Evolutionary conservation across 257 asterid species (phyloP), one percentile per base, ranked within the genome.

Genomic region (Forsythia viridissima): DNA sequence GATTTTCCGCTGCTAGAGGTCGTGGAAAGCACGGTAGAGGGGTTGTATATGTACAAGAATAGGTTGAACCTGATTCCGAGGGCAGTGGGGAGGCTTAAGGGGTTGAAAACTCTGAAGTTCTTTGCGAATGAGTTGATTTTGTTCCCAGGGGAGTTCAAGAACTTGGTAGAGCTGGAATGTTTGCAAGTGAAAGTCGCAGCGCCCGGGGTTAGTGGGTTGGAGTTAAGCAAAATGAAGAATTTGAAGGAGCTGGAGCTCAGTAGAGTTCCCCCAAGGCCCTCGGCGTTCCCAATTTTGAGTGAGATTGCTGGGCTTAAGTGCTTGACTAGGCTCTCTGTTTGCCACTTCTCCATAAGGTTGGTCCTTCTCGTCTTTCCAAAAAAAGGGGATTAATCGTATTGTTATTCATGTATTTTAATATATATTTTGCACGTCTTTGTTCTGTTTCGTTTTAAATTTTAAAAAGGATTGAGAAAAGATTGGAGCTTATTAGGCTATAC

Each of bases 271-370:
- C 80, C 85, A 3, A 91, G 94, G 86, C 92, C 93, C 18, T 94
- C 97, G 8, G 89, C 90, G 24, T 85, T 88, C 74, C 96, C 92
- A 1, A 37, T 90, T 84, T 83, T 94, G 86, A 88, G 90, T 63
- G 97, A 89, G 80, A 84, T 95, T 76, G 84, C 92, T 34, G 94
- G 90, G 71, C 93, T 93, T 38, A 89, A 87, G 80, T 73, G 92
- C 84, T 87, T 95, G 86, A 95, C 94, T 4, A 93, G 86, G 89
- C 96, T 95, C 72, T 88, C 97, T 59, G 85, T 95, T 67, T 93
- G 99, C 75, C 97, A 93, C 84, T 95, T 95, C 83, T 93, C 98
- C 16, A 92, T 95, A 70, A 89, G 99, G 99, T 93, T 42, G 57
- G 83, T 83, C 38, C 37, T 55, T 16, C 68, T 16, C 8, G 42